Evolutionary conservation across 2,329 filamentous ascomycete genomes (phyloP).

Genomic region (Zelopaecilomyces penicillatus): DNA sequence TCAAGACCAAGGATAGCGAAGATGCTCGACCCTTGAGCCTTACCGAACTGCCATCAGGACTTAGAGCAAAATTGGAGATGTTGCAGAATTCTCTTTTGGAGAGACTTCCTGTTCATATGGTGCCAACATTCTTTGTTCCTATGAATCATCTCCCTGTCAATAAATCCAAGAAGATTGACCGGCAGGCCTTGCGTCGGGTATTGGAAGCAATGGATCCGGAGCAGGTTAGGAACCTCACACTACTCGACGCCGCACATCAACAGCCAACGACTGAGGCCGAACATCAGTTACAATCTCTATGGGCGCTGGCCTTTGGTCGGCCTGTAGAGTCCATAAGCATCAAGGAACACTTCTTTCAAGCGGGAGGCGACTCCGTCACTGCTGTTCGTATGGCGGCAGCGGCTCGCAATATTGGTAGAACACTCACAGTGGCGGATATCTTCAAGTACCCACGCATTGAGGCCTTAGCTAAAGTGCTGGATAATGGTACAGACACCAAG

Average conservation of each 20-base stretch:
- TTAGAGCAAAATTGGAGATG: not conserved
- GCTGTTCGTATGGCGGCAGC: slow-evolving; percentile 1
- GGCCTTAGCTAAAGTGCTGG: not conserved
- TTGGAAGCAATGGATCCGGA: not conserved
- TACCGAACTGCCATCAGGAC: no score
- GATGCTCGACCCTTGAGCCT: not conserved
- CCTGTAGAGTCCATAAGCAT: not conserved
- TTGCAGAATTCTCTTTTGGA: not conserved
- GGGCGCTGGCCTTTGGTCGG: not conserved
- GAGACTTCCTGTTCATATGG: slow-evolving; percentile 2
- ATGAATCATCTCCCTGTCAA: slow-evolving; percentile 1
- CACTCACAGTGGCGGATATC: slow-evolving; percentile 1
- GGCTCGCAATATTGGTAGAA: not conserved
- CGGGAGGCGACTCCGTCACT: slow-evolving; percentile 1
- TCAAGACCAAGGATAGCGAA: not conserved
- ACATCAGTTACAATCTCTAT: not conserved
- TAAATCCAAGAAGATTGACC: slow-evolving; percentile 3
- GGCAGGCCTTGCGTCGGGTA: not conserved
- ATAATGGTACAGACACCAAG: not conserved
- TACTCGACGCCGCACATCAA: not conserved
- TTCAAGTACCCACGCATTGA: not conserved
- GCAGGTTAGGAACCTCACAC: not conserved
- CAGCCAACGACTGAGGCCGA: not conserved
- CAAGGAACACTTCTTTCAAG: slow-evolving; percentile 1
- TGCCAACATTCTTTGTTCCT: slow-evolving; percentile 1